A percentile compares a stretch with the other conserved stretches of the same genome.
Evolutionary conservation across 2,329 filamentous ascomycete genomes (phyloP).

Genomic region (Sporothrix variecibatus): DNA sequence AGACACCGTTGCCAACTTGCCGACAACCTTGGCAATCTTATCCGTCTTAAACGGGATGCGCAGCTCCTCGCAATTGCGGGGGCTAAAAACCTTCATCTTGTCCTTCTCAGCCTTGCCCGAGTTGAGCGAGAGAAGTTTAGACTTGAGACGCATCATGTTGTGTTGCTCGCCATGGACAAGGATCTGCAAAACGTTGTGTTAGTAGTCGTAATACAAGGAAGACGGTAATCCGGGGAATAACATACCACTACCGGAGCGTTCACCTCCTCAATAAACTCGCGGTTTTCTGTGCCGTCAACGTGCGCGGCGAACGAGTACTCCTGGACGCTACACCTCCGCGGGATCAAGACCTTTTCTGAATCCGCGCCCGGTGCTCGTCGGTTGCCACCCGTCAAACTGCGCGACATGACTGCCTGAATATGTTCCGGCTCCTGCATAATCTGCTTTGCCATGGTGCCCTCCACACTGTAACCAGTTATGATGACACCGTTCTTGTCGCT

Average conservation of each 20-base stretch:
- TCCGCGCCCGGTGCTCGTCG: constrained; percentile 66
- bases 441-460: constrained; percentile 96
- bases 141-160: constrained; percentile 97
- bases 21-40: constrained; percentile 94
- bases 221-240: constrained; percentile 34
- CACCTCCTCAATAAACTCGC: constrained; percentile 95
- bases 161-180: constrained; percentile 96
- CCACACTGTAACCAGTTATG: constrained; percentile 97
- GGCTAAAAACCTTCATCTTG: constrained; percentile 90
- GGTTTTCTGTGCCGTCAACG: constrained; percentile 92
- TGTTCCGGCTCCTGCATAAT: constrained; percentile 93
- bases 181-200: constrained; percentile 58
- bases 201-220: neutral
- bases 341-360: constrained; percentile 87
- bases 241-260: constrained; percentile 87
- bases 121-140: constrained; percentile 90
- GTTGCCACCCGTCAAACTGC: constrained; percentile 61
- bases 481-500: constrained; percentile 97
- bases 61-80: constrained; percentile 91
- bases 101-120: constrained; percentile 73
- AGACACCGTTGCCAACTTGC: constrained; percentile 80
- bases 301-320: constrained; percentile 97
- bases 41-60: constrained; percentile 94
- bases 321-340: constrained; percentile 85
- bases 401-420: constrained; percentile 90